phyloP scores from a whole-genome alignment of 2,329 filamentous ascomycete genomes.

The Bipolaris victoriae region DNA sequence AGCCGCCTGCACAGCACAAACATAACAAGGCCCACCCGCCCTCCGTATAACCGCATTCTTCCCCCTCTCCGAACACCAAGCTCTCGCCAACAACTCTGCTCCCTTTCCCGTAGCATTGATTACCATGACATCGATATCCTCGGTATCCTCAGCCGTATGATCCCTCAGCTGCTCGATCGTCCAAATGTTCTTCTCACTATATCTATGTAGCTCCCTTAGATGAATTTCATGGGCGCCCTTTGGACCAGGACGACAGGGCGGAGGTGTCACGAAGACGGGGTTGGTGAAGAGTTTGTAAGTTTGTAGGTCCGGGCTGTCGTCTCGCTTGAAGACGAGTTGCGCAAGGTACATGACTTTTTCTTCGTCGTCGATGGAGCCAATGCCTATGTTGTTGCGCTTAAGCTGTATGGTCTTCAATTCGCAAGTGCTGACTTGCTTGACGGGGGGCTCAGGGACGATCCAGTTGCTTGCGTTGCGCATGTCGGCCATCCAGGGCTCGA shows the following conservation, averaged over 20 bases:
- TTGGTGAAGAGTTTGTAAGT: conserved; percentile 1
- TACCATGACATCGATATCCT: background rate
- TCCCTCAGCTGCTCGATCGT: background rate
- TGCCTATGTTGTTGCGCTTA: background rate
- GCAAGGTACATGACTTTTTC: background rate
- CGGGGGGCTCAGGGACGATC: background rate
- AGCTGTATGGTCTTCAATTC: background rate
- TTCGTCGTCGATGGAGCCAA: background rate
- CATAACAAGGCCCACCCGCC: background rate
- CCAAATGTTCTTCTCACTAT: background rate
- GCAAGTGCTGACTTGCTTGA: background rate
- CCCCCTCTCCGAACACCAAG: background rate
- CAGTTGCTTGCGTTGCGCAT: background rate
- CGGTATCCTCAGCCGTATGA: background rate
- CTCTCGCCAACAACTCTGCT: background rate
- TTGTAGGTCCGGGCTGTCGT: background rate
- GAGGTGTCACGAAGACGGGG: background rate
- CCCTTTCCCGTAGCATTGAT: background rate
- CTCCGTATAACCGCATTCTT: background rate
- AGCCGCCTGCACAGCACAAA: conserved; percentile 1
- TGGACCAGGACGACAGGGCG: background rate
- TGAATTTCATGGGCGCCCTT: conserved; percentile 1
- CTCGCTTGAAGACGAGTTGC: background rate
- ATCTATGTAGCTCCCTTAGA: background rate
- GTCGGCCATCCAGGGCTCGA: background rate